Evolutionary conservation across 2,329 filamentous ascomycete species (phyloP), one percentile per base, ranked within the genome.

Genomic region (Monilinia laxa): DNA sequence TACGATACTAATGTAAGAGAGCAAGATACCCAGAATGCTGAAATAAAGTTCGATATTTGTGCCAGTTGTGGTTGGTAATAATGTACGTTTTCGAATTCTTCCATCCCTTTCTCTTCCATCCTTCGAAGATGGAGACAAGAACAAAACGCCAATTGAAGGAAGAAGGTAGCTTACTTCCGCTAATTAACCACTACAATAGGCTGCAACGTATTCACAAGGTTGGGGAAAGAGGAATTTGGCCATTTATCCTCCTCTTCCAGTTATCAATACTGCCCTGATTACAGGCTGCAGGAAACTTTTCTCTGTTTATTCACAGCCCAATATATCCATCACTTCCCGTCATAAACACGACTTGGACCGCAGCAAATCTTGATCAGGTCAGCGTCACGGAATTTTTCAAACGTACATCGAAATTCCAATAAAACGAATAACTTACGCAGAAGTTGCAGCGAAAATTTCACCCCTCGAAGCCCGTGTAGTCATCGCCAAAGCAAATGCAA

Each of bases 391-490:
- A 42, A 6, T 23, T 11, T 11, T 12, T 12, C 55, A 23, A 4
- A 25, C 10, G 18, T 28, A 25, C 16, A 5, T 23, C 28, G 18
- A 25, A 23, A 38, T 25, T 35, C 2, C 3, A 79, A 52, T 9
- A 12, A 16, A n/a, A 35, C 58, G 28, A 42, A 35, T 1, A 38
- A 65, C 71, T 70, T 66, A 75, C 70, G 75, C 73, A 14, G 74
- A 73, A 23, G 75, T 75, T 4, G 74, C 75, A 12, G 71, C 71
- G 68, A 77, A 77, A 2, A 76, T 68, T 45, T 77, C 75, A 11
- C 73, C 68, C 54, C 68, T 73, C 42, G 66, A 72, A 1, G 73
- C 73, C 14, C 68, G 70, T 3, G 75, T 76, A 45, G 74, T 68
- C 45, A 73, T 40, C 3, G 70, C 67, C 45, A 77, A 63, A 1